Base-by-base conservation (phyloP, 768 basidiomycete species). In the Pisolithus orientalis region DNA sequence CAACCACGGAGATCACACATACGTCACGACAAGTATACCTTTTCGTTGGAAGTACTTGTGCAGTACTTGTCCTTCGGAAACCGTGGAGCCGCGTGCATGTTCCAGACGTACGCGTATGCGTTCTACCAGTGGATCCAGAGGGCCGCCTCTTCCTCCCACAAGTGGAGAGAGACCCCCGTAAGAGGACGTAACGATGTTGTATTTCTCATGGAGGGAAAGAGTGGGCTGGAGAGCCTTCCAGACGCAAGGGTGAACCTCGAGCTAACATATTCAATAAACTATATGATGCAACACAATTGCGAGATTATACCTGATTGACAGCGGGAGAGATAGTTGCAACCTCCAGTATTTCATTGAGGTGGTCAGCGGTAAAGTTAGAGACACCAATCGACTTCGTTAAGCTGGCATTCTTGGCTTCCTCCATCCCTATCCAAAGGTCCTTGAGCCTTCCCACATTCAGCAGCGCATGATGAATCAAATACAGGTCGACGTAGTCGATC, bases 401-500 rank as follows among this genome's bases (percentile, higher is more conserved):
- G 10, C 75, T 75, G 6, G 66, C 75, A 21, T 60, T 60, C 59
- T 80, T 72, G 37, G 80, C 67, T 39, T 75, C 76, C 59, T 86
- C 84, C 77, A 87, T 77, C 5, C 69, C 78, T 44, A 72, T 72
- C 85, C 85, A 87, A 47, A 78, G 62, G 25, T 79, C 72, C 51
- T 70, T 70, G 49, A 85, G 65, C 49, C 66, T 75, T 21, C 75
- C 77, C 38, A 58, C 65, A 43, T 73, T 68, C 3, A 64, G 53
- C 5, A 52, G 58, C 4, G 81, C 70, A 42, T 58, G 61, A 59
- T 88, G 87, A 49, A 90, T 72, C 52, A 87, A 68, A 66, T 80
- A 87, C 51, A 85, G 63, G 60, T 87, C 84, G 11, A 87, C 80
- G 42, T 75, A 75, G 50, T 79, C 71, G 49, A 82, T 65, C 11